Conservation (phyloP, 2,329 filamentous ascomycete species). For the Nemania diffusa region DNA sequence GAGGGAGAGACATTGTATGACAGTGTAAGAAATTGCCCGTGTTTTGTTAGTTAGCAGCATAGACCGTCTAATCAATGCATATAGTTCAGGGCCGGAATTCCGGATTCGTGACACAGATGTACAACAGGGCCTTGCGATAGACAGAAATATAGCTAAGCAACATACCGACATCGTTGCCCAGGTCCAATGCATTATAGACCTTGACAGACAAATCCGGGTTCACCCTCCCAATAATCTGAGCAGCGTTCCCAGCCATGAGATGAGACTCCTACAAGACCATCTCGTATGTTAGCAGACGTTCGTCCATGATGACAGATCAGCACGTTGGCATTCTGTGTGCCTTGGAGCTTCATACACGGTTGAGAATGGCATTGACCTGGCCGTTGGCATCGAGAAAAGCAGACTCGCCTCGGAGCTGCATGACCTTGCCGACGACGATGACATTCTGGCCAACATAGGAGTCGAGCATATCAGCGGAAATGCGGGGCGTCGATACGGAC, state of each 20-base stretch:
- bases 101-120: background rate
- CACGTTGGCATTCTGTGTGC: background rate
- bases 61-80: background rate
- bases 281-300: slow-evolving; percentile 17
- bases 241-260: slow-evolving; percentile 74
- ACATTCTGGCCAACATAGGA: slow-evolving; percentile 79
- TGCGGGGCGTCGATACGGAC: slow-evolving; percentile 77
- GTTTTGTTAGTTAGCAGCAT: slow-evolving; percentile 6
- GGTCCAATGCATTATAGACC: slow-evolving; percentile 74
- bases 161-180: slow-evolving; percentile 76
- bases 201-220: slow-evolving; percentile 77
- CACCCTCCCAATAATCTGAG: slow-evolving; percentile 84
- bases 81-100: background rate
- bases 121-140: background rate
- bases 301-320: background rate
- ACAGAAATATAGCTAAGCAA: slow-evolving; percentile 39
- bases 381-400: slow-evolving; percentile 86
- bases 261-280: slow-evolving; percentile 69
- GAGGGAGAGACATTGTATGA: background rate
- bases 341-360: slow-evolving; percentile 63
- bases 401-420: slow-evolving; percentile 81
- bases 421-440: slow-evolving; percentile 86
- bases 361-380: slow-evolving; percentile 77
- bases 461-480: slow-evolving; percentile 83
- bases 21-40: background rate